Percentiles rank a stretch among this genome's conserved stretches.
Evolutionary conservation across 129 eudicot genomes (phyloP).

Genomic region (Flaveria sonorensis): DNA sequence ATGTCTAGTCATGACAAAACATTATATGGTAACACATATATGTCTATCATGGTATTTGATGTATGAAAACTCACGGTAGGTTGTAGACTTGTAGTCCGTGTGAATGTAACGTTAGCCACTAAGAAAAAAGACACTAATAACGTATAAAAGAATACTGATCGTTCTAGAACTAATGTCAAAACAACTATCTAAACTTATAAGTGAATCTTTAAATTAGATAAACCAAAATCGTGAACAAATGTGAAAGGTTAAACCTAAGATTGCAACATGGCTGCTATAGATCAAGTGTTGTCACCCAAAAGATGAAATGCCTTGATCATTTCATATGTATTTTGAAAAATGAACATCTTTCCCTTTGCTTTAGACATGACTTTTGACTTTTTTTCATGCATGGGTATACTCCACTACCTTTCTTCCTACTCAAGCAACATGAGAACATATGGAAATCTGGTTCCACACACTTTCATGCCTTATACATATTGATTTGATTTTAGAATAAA

Average conservation of each 20-base stretch:
- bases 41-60: slow-evolving; percentile 13
- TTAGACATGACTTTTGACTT: slow-evolving; percentile 44
- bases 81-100: not conserved
- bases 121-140: not conserved
- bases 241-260: slow-evolving; percentile 37
- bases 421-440: slow-evolving; percentile 31
- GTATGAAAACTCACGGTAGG: slow-evolving; percentile 20
- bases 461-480: not conserved
- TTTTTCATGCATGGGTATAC: slow-evolving; percentile 28
- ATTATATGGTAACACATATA: not conserved
- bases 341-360: slow-evolving; percentile 16
- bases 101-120: not conserved
- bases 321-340: slow-evolving; percentile 36
- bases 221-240: not conserved
- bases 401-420: slow-evolving; percentile 35
- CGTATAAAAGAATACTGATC: not conserved
- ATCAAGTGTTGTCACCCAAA: slow-evolving; percentile 45
- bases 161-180: not conserved
- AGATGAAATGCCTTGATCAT: slow-evolving; percentile 37
- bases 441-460: not conserved
- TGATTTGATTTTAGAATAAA: not conserved
- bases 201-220: not conserved
- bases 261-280: slow-evolving; percentile 32
- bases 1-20: slow-evolving; percentile 14
- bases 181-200: not conserved